phyloP scores from a whole-genome alignment of 2,329 filamentous ascomycete genomes.

The Emmonsiellopsis sp. region DNA sequence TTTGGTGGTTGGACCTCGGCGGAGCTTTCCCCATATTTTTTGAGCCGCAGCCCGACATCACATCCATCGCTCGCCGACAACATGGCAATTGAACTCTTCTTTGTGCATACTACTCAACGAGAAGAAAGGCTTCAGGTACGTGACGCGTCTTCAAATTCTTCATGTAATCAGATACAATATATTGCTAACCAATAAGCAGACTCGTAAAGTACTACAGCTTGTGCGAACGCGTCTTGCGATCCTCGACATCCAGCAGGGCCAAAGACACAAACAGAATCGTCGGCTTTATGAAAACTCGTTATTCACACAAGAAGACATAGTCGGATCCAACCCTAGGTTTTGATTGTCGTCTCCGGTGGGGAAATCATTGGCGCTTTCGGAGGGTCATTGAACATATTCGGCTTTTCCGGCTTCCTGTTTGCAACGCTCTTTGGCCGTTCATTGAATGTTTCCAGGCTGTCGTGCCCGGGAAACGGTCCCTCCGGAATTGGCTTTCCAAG shows the following conservation, averaged over 20 bases:
- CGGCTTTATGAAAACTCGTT: not conserved
- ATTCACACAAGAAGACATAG: not conserved
- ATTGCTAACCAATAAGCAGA: too few relatives aligned
- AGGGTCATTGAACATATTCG: not conserved
- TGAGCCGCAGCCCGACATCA: too few relatives aligned
- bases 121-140: not conserved
- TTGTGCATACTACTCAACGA: too few relatives aligned
- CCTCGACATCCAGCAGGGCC: too few relatives aligned
- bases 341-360: not conserved
- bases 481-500: constrained; percentile 43
- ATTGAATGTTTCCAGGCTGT: not conserved
- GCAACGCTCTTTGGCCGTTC: constrained; percentile 41
- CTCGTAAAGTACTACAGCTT: too few relatives aligned
- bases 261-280: too few relatives aligned
- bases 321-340: not conserved
- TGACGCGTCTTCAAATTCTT: not conserved
- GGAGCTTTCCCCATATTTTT: not conserved
- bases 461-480: constrained; percentile 27
- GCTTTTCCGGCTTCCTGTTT: constrained; percentile 32
- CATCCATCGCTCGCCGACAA: not conserved
- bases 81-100: too few relatives aligned
- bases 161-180: too few relatives aligned
- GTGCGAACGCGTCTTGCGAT: too few relatives aligned
- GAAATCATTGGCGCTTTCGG: not conserved
- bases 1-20: not conserved